These are phyloP conservation scores for Amborella trichopoda DNA, from an alignment of 164 flowering plant species.

Conservation along the genomic window DNA sequence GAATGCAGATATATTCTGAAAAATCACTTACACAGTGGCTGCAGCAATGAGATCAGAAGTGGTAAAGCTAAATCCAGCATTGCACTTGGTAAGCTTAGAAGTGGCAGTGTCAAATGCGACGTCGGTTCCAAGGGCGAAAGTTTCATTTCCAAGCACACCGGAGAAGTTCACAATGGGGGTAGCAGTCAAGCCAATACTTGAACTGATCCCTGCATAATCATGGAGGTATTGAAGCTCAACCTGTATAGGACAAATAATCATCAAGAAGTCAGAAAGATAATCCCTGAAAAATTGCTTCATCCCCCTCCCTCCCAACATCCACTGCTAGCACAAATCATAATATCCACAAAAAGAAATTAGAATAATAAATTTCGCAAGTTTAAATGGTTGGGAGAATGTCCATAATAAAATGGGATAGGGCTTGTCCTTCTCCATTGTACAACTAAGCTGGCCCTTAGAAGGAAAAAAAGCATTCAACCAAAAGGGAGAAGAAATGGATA, in stretches of 20 bases:
- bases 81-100: slow-evolving; percentile 32
- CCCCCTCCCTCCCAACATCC: too few species aligned
- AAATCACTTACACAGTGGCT: slow-evolving; percentile 35
- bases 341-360: too few species aligned
- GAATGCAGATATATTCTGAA: neutral
- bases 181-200: slow-evolving; percentile 49
- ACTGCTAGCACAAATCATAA: too few species aligned
- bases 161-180: slow-evolving; percentile 55
- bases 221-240: slow-evolving; percentile 25
- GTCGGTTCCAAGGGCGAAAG: slow-evolving; percentile 34
- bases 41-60: slow-evolving; percentile 45
- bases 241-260: slow-evolving; percentile 15
- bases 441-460: too few species aligned
- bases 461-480: too few species aligned
- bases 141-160: slow-evolving; percentile 38
- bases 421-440: too few species aligned
- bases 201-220: slow-evolving; percentile 23
- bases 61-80: slow-evolving; percentile 38
- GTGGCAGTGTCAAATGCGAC: slow-evolving; percentile 40
- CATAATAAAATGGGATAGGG: too few species aligned
- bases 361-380: too few species aligned
- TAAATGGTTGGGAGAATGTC: too few species aligned
- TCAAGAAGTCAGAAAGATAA: too few species aligned
- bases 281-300: too few species aligned
- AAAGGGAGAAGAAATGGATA: too few species aligned